phyloP scores from a whole-genome alignment of 306 rosid species.

The Vigna nakashimae region DNA sequence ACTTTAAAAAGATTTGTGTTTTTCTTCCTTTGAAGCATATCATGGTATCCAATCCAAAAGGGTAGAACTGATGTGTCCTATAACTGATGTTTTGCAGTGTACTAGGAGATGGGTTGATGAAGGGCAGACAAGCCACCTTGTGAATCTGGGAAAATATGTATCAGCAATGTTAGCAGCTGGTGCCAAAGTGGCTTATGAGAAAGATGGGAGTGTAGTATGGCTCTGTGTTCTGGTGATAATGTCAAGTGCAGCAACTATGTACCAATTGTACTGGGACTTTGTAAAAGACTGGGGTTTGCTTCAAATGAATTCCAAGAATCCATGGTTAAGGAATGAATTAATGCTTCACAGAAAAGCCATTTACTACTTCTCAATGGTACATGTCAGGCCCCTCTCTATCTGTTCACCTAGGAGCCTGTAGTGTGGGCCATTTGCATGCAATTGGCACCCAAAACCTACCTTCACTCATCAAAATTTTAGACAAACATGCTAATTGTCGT shows the following conservation, averaged over 20 bases:
- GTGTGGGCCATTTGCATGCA: conserved; percentile 37
- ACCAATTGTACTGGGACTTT: conserved; percentile 99
- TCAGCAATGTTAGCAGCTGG: conserved; percentile 99
- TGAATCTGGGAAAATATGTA: conserved; percentile 92
- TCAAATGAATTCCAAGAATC: conserved; percentile 91
- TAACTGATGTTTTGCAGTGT: conserved; percentile 60
- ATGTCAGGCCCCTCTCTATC: conserved; percentile 40
- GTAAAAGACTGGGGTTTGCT: conserved; percentile 99
- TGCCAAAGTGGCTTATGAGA: conserved; percentile 92
- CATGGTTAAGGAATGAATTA: conserved; percentile 96
- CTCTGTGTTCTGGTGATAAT: conserved; percentile 84
- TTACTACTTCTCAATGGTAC: conserved; percentile 97
- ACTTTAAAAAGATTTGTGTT: not conserved
- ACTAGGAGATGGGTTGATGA: conserved; percentile 98
- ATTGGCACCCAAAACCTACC: conserved; percentile 18
- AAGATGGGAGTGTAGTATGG: conserved; percentile 77
- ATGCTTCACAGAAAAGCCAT: conserved; percentile 81
- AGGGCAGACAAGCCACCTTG: conserved; percentile 87
- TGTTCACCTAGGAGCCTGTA: conserved; percentile 21
- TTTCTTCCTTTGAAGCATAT: conserved; percentile 1
- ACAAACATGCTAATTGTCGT: conserved; percentile 7
- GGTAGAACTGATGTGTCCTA: conserved; percentile 20
- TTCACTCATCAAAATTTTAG: conserved; percentile 13
- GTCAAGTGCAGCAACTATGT: conserved; percentile 91
- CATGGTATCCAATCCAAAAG: not conserved